Evolutionary conservation across 176 grass and related monocot species (phyloP).

Genomic region (Cocos nucifera): DNA sequence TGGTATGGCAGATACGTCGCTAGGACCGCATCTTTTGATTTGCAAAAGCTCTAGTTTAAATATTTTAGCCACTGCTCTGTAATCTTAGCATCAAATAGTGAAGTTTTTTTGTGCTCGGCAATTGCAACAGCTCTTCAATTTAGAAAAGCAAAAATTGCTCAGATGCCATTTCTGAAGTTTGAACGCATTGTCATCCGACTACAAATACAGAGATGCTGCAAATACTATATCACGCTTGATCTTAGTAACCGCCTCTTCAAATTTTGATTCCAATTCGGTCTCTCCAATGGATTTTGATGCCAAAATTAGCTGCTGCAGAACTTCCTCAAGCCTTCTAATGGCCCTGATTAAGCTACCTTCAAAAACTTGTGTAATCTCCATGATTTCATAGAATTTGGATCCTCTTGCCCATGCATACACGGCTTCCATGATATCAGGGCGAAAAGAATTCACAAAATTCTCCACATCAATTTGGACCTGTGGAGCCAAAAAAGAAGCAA

Average conservation of each 20-base stretch:
- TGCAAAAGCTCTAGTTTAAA: too few relatives aligned
- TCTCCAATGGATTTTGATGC: slow-evolving; percentile 79
- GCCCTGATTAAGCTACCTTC: slow-evolving; percentile 95
- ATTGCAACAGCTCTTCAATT: not conserved
- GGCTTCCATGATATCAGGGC: slow-evolving; percentile 80
- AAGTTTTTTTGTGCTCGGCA: not conserved
- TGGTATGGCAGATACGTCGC: too few relatives aligned
- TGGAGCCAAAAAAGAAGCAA: not conserved
- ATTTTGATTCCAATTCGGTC: slow-evolving; percentile 62
- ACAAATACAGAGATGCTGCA: slow-evolving; percentile 6
- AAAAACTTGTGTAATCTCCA: slow-evolving; percentile 18
- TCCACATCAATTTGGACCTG: slow-evolving; percentile 88
- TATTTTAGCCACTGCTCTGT: too few relatives aligned
- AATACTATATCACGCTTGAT: slow-evolving; percentile 10
- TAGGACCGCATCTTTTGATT: too few relatives aligned
- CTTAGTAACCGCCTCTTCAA: slow-evolving; percentile 32
- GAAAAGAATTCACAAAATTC: slow-evolving; percentile 68
- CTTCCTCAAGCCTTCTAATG: slow-evolving; percentile 80
- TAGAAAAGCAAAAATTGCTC: too few relatives aligned
- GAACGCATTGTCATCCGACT: not conserved
- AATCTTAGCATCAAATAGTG: too few relatives aligned
- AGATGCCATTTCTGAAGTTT: too few relatives aligned
- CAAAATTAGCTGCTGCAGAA: slow-evolving; percentile 86
- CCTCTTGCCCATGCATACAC: slow-evolving; percentile 70
- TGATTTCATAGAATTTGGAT: slow-evolving; percentile 6